These are phyloP conservation scores for Globomyces pollinis-pini DNA, from an alignment of 192 early-diverging fungal species.

Conservation along the genomic window DNA sequence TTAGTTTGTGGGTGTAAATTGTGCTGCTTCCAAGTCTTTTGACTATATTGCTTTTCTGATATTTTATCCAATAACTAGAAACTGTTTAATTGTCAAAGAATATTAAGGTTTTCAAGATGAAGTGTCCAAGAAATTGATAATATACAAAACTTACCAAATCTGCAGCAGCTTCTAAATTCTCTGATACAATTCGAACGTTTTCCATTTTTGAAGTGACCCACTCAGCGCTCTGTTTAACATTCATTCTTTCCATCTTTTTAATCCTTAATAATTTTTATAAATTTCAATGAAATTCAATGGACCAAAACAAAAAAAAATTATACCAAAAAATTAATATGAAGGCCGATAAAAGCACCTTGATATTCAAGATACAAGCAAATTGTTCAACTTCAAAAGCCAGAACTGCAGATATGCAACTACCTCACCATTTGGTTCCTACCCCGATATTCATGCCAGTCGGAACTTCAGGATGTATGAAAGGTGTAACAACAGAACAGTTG, in stretches of 20 bases:
- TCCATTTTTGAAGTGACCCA: background rate
- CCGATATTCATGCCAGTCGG: conserved; percentile 89
- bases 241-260: too few relatives aligned
- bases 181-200: background rate
- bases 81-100: too few relatives aligned
- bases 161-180: background rate
- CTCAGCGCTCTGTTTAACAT: background rate
- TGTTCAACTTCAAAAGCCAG: conserved; percentile 81
- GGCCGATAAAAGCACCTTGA: conserved; percentile 36
- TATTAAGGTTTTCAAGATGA: too few relatives aligned
- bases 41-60: background rate
- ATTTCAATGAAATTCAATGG: too few relatives aligned
- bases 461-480: conserved; percentile 79
- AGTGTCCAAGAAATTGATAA: background rate
- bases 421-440: conserved; percentile 72
- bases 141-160: too few relatives aligned
- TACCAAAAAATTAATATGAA: background rate
- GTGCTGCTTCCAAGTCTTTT: conserved; percentile 3
- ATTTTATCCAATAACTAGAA: conserved; percentile 5
- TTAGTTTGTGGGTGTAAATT: conserved; percentile 4
- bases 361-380: conserved; percentile 60
- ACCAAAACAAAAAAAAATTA: too few relatives aligned
- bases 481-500: conserved; percentile 68
- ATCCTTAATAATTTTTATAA: too few relatives aligned
- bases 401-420: conserved; percentile 63